Conservation (phyloP, 1,284 basidiomycete species). For the Cystobasidium slooffiae region DNA sequence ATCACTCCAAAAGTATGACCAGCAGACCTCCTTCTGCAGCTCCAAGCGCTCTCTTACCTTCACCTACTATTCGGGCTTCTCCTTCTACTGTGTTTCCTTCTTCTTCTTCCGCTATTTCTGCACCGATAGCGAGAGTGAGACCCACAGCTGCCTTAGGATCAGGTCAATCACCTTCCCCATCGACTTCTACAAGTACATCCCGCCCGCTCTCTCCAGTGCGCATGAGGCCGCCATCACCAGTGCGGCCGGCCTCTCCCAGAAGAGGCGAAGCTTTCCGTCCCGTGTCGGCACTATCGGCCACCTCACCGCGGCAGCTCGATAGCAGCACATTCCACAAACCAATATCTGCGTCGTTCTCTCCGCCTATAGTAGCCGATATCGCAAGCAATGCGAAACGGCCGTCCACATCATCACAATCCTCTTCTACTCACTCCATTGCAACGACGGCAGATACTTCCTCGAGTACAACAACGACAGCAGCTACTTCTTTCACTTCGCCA, state of each 20-base stretch:
- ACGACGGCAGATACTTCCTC: slow-evolving; percentile 1
- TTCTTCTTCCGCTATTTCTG: slow-evolving; percentile 13
- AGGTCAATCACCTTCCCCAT: neutral
- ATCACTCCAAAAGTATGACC: slow-evolving; percentile 29
- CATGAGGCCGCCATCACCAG: slow-evolving; percentile 15
- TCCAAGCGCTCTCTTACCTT: slow-evolving; percentile 19
- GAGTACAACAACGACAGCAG: slow-evolving; percentile 1
- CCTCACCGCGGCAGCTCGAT: neutral
- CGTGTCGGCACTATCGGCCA: neutral
- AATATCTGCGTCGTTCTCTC: neutral
- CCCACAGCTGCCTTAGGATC: neutral
- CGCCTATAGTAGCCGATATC: neutral
- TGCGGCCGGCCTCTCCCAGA: slow-evolving; percentile 24
- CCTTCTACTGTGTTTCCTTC: slow-evolving; percentile 18
- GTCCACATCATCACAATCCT: slow-evolving; percentile 35
- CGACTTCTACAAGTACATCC: neutral
- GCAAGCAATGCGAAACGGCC: slow-evolving; percentile 22
- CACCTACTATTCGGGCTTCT: slow-evolving; percentile 28
- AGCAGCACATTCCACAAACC: neutral
- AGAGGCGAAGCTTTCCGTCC: slow-evolving; percentile 8
- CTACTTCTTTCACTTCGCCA: slow-evolving; percentile 15
- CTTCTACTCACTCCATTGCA: slow-evolving; percentile 13
- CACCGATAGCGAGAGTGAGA: neutral
- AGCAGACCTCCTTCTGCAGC: slow-evolving; percentile 13
- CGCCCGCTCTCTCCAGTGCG: slow-evolving; percentile 33